phyloP scores from a whole-genome alignment of 768 basidiomycete genomes.

The Botryobasidium botryosum region DNA sequence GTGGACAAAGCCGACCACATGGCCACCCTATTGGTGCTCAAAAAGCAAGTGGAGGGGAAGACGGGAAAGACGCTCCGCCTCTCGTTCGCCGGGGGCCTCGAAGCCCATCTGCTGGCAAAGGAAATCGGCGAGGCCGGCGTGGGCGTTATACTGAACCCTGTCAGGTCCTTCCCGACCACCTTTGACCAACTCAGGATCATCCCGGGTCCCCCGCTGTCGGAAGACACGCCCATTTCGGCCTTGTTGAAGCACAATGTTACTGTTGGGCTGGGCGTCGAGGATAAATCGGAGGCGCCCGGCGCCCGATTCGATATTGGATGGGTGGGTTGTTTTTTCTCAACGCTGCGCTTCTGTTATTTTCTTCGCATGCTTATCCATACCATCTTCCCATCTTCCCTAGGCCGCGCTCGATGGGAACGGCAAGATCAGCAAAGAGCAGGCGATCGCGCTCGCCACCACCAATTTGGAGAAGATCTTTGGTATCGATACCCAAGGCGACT shows the following conservation, averaged over 20 bases:
- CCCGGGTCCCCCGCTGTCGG: conserved; percentile 58
- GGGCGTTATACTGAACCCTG: conserved; percentile 51
- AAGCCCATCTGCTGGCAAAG: conserved; percentile 56
- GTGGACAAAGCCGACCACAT: conserved; percentile 55
- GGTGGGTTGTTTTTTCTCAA: conserved; percentile 25
- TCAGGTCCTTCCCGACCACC: conserved; percentile 47
- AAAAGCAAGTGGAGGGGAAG: conserved; percentile 37
- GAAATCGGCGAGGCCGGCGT: conserved; percentile 49
- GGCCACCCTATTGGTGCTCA: conserved; percentile 44
- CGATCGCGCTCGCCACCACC: conserved; percentile 35
- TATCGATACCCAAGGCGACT: conserved; percentile 26
- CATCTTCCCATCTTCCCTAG: conserved; percentile 17
- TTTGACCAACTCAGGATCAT: conserved; percentile 52
- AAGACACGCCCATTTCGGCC: conserved; percentile 38
- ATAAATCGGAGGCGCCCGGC: conserved; percentile 58
- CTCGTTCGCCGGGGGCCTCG: conserved; percentile 39
- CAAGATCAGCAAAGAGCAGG: conserved; percentile 27
- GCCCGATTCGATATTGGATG: conserved; percentile 68
- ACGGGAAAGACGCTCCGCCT: conserved; percentile 28
- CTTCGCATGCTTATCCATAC: conserved; percentile 1
- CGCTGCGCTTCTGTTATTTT: too few species aligned
- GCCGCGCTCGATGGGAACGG: conserved; percentile 27
- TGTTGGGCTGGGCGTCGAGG: conserved; percentile 48
- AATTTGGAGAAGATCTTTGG: conserved; percentile 41
- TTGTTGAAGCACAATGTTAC: conserved; percentile 54